Evolutionary conservation across 805 yeast species (phyloP), one percentile per base, ranked within the genome.

Genomic region (Yarrowia sp.): DNA sequence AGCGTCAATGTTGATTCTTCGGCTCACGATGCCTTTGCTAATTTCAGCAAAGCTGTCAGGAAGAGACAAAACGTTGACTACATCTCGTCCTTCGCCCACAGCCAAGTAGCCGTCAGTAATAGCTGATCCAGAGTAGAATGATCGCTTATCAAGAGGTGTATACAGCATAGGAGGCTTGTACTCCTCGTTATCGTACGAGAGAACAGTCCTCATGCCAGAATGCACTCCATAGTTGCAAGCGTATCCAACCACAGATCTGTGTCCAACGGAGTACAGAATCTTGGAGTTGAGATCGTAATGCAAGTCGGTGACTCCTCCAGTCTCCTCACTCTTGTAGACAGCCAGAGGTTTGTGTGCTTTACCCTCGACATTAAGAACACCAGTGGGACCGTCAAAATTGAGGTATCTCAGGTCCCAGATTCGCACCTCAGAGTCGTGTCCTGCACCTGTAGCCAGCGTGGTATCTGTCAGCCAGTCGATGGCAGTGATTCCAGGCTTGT

Each of bases 381-480:
- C 65, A n/a, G 26, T 59, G 15, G 22, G 52, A 8, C 65, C 65
- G 16, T 59, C 65, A 5, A 16, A n/a, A 11, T 42, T 35, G 9
- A 63, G 55, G 16, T 63, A 48, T 8, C 67, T 38, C 2, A 32
- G 26, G 16, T 63, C 67, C 67, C 67, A 63, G 48, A 63, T 40
- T 38, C 67, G 36, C 3, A 63, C 22, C 14, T 63, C 56, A 1
- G 67, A 63, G 16, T 46, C 11, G 1, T 14, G 2, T 1, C 48
- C 56, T 4, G 40, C 22, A 11, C 32, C 67, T 5, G 67, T 63
- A 8, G 67, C 67, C n/a, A 63, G 40, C 1, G 56, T 63, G 0
- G 67, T 48, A 7, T 48, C 45, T 26, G 56, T 63, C 40, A 49
- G 48, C 67, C 67, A 63, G 26, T 48, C 67, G 14, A 63, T 36